These are phyloP conservation scores for Malbranchea cinnamomea DNA, from an alignment of 2,329 filamentous ascomycete genomes.

Conservation along the genomic window DNA sequence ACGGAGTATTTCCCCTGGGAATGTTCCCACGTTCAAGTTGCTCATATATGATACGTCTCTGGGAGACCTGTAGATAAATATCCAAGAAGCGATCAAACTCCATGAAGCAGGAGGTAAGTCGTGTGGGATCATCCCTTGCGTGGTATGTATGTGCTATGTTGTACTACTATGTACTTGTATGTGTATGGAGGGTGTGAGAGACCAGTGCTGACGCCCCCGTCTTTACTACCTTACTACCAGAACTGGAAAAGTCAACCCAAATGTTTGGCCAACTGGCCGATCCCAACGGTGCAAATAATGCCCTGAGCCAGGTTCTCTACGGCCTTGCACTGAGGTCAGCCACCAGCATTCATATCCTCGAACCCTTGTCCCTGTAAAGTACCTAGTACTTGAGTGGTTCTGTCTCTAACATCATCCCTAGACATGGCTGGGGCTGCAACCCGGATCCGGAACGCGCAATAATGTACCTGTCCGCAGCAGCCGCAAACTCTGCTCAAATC, in stretches of 20 bases:
- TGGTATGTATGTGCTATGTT: no score
- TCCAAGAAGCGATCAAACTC: conserved; percentile 88
- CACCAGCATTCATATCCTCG: conserved; percentile 4
- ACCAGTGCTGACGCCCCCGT: no score
- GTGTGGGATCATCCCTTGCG: conserved; percentile 4
- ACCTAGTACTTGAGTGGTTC: conserved; percentile 2
- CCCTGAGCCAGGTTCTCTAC: conserved; percentile 88
- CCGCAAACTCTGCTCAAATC: conserved; percentile 74
- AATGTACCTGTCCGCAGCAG: conserved; percentile 72
- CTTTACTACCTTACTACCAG: conserved; percentile 18
- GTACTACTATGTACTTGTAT: no score
- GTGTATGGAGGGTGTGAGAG: no score
- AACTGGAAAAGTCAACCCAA: conserved; percentile 62
- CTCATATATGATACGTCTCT: not conserved
- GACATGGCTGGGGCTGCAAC: conserved; percentile 84
- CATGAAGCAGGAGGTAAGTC: conserved; percentile 59
- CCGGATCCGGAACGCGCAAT: conserved; percentile 60
- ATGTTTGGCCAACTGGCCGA: conserved; percentile 78
- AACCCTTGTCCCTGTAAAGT: conserved; percentile 3
- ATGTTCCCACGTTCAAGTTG: not conserved
- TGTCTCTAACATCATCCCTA: conserved; percentile 23
- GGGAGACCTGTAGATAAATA: conserved; percentile 36
- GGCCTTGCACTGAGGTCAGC: conserved; percentile 73
- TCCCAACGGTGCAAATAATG: conserved; percentile 73
- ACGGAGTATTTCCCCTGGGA: not conserved